These are phyloP conservation scores for Rutidosis leptorrhynchoides DNA, from an alignment of 129 eudicot genomes.

Conservation along the genomic window DNA sequence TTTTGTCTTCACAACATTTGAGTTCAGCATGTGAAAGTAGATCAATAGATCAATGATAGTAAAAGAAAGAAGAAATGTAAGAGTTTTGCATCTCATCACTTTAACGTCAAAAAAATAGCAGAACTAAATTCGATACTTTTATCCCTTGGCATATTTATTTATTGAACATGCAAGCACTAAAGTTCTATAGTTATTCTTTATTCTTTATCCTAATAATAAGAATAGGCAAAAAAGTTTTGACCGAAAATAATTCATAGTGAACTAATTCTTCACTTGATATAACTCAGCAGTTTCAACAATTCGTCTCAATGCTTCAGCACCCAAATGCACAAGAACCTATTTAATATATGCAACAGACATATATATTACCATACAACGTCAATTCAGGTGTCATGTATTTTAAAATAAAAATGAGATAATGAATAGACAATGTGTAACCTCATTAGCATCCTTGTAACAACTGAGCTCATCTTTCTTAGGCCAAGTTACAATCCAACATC, in stretches of 20 bases:
- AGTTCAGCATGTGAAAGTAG: not conserved
- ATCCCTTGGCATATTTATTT: not conserved
- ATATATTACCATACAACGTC: not conserved
- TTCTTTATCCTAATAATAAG: not conserved
- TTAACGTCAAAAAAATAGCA: not conserved
- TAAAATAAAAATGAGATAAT: not conserved
- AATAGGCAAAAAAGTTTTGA: not conserved
- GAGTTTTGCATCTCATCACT: not conserved
- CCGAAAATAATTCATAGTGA: slow-evolving; percentile 12
- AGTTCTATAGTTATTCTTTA: not conserved
- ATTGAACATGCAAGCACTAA: not conserved
- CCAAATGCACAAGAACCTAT: slow-evolving; percentile 78
- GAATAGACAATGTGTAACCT: slow-evolving; percentile 38
- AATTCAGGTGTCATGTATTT: not conserved
- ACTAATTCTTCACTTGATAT: slow-evolving; percentile 36
- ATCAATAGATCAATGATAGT: not conserved
- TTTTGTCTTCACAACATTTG: too few relatives aligned
- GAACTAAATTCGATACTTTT: not conserved
- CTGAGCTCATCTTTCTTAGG: slow-evolving; percentile 71
- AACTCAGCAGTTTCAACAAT: slow-evolving; percentile 50
- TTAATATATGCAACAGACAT: too few relatives aligned
- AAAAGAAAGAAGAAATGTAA: not conserved
- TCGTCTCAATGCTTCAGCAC: slow-evolving; percentile 57
- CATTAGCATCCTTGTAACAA: slow-evolving; percentile 86
- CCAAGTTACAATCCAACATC: slow-evolving; percentile 91